Evolutionary conservation across 2,329 filamentous ascomycete species (phyloP).

Genomic region (Exserohilum rostratum): DNA sequence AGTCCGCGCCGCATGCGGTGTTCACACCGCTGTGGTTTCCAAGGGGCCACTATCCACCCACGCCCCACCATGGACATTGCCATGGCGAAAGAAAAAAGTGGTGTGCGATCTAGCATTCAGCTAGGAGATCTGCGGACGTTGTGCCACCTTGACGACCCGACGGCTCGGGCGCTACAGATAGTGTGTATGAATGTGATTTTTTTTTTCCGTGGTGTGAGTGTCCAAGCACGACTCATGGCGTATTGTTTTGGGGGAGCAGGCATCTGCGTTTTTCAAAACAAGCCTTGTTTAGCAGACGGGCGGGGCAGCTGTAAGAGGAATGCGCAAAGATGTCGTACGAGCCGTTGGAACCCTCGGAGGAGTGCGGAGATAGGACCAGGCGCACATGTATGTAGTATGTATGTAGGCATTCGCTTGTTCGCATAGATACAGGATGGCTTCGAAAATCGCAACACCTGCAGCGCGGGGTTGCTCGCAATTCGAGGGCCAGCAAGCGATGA

Average conservation of each 20-base stretch:
- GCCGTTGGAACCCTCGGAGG: too few species aligned
- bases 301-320: neutral
- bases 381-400: too few species aligned
- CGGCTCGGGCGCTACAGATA: constrained; percentile 8
- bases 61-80: neutral
- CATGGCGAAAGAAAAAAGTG: constrained; percentile 2
- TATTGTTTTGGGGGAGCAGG: neutral
- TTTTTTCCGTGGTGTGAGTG: constrained; percentile 6
- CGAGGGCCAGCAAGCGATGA: constrained; percentile 17
- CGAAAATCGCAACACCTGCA: neutral
- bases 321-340: neutral
- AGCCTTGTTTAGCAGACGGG: neutral
- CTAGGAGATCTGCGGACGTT: constrained; percentile 14
- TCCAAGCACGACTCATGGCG: constrained; percentile 8
- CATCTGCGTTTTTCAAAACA: too few species aligned
- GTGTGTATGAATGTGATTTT: constrained; percentile 1
- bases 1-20: constrained; percentile 2
- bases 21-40: constrained; percentile 4
- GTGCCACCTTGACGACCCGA: constrained; percentile 8
- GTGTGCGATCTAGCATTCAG: constrained; percentile 16
- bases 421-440: neutral
- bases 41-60: constrained; percentile 6
- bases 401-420: neutral
- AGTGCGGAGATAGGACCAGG: neutral
- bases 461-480: constrained; percentile 7